These are phyloP conservation scores for Dipodascus albidus DNA, from an alignment of 805 yeast genomes.

Conservation along the genomic window DNA sequence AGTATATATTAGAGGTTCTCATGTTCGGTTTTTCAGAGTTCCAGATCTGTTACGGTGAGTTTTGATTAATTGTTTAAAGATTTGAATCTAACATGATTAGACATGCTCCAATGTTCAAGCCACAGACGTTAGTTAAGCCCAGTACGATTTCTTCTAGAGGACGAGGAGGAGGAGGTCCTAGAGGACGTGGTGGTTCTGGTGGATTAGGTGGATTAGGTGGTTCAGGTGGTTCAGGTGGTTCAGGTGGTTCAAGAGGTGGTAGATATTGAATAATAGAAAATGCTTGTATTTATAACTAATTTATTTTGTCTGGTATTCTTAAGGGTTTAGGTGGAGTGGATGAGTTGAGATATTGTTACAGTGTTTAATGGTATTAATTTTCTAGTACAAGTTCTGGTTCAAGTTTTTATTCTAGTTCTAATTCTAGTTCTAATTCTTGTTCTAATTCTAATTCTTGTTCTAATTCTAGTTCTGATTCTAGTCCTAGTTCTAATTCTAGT, in stretches of 20 bases:
- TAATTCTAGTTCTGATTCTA: too few relatives aligned
- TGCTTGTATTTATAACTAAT: not conserved
- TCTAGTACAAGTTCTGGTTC: too few relatives aligned
- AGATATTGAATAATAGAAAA: not conserved
- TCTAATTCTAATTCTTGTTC: too few relatives aligned
- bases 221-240: constrained; percentile 13
- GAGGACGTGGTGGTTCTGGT: constrained; percentile 13
- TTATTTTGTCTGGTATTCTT: not conserved
- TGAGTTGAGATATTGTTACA: not conserved
- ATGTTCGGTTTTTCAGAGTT: constrained; percentile 68
- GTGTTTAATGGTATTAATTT: not conserved
- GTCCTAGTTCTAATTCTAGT: too few relatives aligned
- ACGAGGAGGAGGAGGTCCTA: constrained; percentile 11
- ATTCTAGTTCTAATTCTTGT: too few relatives aligned
- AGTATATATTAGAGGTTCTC: constrained; percentile 87
- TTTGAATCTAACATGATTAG: constrained; percentile 13
- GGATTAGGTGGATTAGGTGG: constrained; percentile 9
- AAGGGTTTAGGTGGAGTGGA: too few relatives aligned
- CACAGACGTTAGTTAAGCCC: constrained; percentile 20
- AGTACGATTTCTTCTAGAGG: constrained; percentile 14
- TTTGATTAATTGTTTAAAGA: not conserved
- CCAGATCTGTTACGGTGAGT: constrained; percentile 65
- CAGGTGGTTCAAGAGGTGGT: not conserved
- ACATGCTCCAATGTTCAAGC: constrained; percentile 80
- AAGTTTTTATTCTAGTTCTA: not conserved